A percentile compares a stretch with the other conserved stretches of the same genome.
These are phyloP conservation scores for Detonula confervacea DNA, from an alignment of 352 stramenopile genomes.

Conservation along the genomic window DNA sequence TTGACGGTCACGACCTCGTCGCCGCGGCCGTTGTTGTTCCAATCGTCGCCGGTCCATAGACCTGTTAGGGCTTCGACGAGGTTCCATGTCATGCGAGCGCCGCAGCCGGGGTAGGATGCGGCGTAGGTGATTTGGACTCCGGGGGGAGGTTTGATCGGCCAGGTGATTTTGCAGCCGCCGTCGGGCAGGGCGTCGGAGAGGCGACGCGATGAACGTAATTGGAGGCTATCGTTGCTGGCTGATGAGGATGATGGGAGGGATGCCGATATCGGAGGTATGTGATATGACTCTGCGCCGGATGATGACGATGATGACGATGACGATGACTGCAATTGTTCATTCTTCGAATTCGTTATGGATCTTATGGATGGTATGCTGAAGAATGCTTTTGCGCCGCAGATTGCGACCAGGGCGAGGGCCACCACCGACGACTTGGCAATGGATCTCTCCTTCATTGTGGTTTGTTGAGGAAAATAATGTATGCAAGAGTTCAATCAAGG, in stretches of 20 bases:
- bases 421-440: background rate
- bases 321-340: background rate
- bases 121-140: slow-evolving; percentile 46
- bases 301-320: background rate
- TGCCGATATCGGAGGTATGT: too few relatives aligned
- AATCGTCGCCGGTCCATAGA: slow-evolving; percentile 47
- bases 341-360: too few relatives aligned
- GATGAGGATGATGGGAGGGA: background rate
- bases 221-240: background rate
- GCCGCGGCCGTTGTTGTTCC: slow-evolving; percentile 47
- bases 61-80: slow-evolving; percentile 47
- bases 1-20: slow-evolving; percentile 51
- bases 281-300: too few relatives aligned
- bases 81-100: slow-evolving; percentile 50
- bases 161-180: slow-evolving; percentile 49
- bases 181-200: slow-evolving; percentile 41
- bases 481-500: too few relatives aligned
- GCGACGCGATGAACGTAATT: too few relatives aligned
- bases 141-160: slow-evolving; percentile 29
- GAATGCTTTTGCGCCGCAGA: slow-evolving; percentile 11
- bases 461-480: too few relatives aligned
- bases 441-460: too few relatives aligned
- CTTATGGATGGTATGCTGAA: background rate
- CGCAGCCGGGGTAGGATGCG: slow-evolving; percentile 52
- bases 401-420: background rate